phyloP scores from a whole-genome alignment of 2,329 filamentous ascomycete species.

The Claviceps spartinae region DNA sequence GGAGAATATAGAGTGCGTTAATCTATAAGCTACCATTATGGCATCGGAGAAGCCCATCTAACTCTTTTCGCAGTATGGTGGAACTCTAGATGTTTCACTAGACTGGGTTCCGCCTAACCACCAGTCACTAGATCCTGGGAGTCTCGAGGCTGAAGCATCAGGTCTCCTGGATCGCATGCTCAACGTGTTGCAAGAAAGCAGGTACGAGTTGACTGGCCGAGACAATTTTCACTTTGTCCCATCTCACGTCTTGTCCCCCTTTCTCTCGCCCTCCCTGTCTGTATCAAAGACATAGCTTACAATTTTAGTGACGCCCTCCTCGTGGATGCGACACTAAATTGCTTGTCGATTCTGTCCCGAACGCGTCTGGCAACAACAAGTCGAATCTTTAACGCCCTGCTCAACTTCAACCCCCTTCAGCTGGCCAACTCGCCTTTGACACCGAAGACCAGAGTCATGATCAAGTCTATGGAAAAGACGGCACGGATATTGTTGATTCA shows the following conservation, averaged over 20 bases:
- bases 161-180: slow-evolving; percentile 84
- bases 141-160: slow-evolving; percentile 83
- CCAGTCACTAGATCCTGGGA: slow-evolving; percentile 61
- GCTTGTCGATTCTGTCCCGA: slow-evolving; percentile 69
- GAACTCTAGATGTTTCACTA: slow-evolving; percentile 62
- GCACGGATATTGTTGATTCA: slow-evolving; percentile 73
- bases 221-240: neutral
- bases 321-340: slow-evolving; percentile 85
- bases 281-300: slow-evolving; percentile 4
- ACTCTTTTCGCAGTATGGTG: slow-evolving; percentile 24
- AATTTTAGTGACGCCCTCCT: slow-evolving; percentile 63
- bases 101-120: slow-evolving; percentile 76
- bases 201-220: slow-evolving; percentile 37
- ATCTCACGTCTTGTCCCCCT: neutral
- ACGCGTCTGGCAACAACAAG: slow-evolving; percentile 67
- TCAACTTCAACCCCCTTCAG: slow-evolving; percentile 86
- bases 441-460: slow-evolving; percentile 63
- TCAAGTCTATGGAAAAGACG: slow-evolving; percentile 92
- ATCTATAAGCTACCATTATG: too few species aligned
- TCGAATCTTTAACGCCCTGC: slow-evolving; percentile 71
- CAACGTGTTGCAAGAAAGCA: slow-evolving; percentile 70
- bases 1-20: slow-evolving; percentile 65
- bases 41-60: neutral
- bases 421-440: slow-evolving; percentile 66
- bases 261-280: neutral